These are phyloP conservation scores for Eudorina sp. DNA, from an alignment of 139 green algal species.

Conservation along the genomic window DNA sequence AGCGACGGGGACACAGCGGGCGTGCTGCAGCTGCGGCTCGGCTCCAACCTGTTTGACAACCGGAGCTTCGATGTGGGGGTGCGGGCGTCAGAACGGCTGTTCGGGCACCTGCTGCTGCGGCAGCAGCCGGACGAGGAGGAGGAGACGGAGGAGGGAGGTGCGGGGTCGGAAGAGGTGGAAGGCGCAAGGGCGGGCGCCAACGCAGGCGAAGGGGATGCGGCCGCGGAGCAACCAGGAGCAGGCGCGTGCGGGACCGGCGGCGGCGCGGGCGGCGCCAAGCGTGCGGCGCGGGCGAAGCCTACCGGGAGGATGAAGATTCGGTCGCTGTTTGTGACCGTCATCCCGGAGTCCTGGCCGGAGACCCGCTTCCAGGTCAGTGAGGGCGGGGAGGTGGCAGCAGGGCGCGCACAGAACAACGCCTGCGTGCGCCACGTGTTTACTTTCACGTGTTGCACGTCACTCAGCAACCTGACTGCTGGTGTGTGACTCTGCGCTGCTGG, in stretches of 20 bases:
- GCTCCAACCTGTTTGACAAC: not conserved
- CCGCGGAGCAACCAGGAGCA: not conserved
- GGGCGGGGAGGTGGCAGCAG: not conserved
- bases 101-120: not conserved
- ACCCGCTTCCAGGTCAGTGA: not conserved
- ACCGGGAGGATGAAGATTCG: not conserved
- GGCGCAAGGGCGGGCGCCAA: not conserved
- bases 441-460: too few species aligned
- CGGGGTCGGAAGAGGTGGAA: not conserved
- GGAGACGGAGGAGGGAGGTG: not conserved
- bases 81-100: not conserved
- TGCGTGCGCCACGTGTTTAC: not conserved
- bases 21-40: slow-evolving; percentile 3
- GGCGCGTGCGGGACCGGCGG: not conserved
- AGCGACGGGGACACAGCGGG: not conserved
- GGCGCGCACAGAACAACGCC: not conserved
- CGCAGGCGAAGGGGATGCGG: not conserved
- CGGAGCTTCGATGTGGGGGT: not conserved
- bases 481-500: not conserved
- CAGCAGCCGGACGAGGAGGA: not conserved
- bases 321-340: not conserved
- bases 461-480: not conserved
- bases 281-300: not conserved
- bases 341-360: not conserved
- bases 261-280: not conserved